Base-by-base conservation (phyloP, 2,329 filamentous ascomycete genomes). In the Fusarium domesticum region DNA sequence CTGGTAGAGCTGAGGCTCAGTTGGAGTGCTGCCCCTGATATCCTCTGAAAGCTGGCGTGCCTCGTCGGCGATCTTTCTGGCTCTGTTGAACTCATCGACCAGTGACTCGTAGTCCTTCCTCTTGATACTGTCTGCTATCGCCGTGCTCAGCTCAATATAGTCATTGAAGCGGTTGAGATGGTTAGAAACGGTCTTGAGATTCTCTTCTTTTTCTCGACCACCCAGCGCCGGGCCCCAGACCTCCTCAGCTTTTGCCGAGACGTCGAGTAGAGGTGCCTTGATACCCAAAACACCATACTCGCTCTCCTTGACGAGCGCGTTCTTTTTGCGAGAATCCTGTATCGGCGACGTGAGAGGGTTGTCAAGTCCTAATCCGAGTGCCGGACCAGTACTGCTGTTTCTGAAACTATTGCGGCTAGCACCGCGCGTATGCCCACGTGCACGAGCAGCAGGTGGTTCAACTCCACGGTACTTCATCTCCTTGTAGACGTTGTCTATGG, bases 401-500 rank as follows among this genome's bases (percentile, higher is more conserved):
- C 83, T 76, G 58, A 83, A 82, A 62, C 80, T 84, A 48, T 74
- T 78, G 57, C 83, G 80, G 65, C 87, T 89, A 18, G 81, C 71
- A 54, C 84, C 82, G 17, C 85, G 77, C 16, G 81, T 84, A 60
- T 88, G 84, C 16, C 70, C 64, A n/a, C 70, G 64, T 6, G 45
- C 15, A 12, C 68, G 64, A 31, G 72, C 43, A 5, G 72, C 66
- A 3, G 71, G 68, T 6, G 76, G 75, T 36, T 84, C 81, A 17
- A 65, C 71, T 10, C 82, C 82, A 36, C 79, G 75, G 55, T 74
- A 91, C 76, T 81, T 96, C 93, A 98, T 98, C 67, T 98, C 93
- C 50, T 85, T 95, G 70, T 98, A 98, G 40, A 98, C 93, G 69
- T 95, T 95, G 70, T 98, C 93, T 60, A 98, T 97, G 6, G 92